These are phyloP conservation scores for Cucumis hystrix DNA, from an alignment of 306 rosid genomes.

Conservation along the genomic window DNA sequence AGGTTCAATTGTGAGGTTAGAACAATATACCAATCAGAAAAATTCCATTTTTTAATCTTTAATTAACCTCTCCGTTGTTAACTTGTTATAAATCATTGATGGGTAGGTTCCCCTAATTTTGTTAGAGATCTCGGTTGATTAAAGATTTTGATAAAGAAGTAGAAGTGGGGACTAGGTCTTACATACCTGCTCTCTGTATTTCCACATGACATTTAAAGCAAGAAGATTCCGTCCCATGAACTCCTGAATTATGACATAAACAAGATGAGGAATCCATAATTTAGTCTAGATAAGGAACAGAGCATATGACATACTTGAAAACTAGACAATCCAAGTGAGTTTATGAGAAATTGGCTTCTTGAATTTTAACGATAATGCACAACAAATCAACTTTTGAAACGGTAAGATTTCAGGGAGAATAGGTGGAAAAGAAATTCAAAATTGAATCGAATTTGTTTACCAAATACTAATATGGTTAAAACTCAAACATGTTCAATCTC, in stretches of 20 bases:
- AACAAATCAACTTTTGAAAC: not conserved
- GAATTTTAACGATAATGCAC: not conserved
- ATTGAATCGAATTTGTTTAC: not conserved
- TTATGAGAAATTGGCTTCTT: not conserved
- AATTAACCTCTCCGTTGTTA: not conserved
- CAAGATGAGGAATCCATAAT: not conserved
- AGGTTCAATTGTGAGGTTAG: not conserved
- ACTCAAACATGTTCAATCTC: not conserved
- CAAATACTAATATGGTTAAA: not conserved
- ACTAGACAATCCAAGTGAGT: not conserved
- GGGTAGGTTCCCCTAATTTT: not conserved
- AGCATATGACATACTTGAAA: not conserved
- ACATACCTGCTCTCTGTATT: slow-evolving; percentile 87
- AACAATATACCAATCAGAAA: not conserved
- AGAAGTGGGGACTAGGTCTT: not conserved
- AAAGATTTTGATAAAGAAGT: not conserved
- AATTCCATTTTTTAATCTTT: not conserved
- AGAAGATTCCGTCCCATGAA: slow-evolving; percentile 93
- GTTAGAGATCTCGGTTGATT: not conserved
- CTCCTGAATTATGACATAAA: slow-evolving; percentile 39
- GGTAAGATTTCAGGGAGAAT: not conserved
- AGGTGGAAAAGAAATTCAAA: not conserved
- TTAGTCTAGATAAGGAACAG: not conserved
- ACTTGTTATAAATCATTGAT: not conserved
- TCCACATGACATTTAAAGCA: slow-evolving; percentile 99